Conservation (phyloP, 805 yeast genomes). For the Starmera amethionina region DNA sequence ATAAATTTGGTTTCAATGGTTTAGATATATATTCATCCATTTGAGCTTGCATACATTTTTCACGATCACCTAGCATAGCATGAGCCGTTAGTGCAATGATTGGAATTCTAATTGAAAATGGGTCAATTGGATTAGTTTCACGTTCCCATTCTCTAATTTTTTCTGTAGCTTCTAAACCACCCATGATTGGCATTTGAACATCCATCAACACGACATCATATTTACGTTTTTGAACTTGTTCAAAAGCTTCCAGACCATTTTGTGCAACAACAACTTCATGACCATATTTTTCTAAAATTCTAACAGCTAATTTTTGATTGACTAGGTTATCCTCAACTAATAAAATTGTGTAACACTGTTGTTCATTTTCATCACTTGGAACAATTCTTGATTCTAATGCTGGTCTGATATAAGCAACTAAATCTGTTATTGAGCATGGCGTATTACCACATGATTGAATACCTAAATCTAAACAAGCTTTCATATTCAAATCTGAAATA, state of each 20-base stretch:
- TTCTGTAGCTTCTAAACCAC: constrained; percentile 88
- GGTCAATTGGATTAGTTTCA: constrained; percentile 61
- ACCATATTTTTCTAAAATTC: constrained; percentile 78
- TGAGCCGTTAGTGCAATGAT: constrained; percentile 88
- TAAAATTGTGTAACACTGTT: constrained; percentile 61
- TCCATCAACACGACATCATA: constrained; percentile 87
- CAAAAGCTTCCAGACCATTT: constrained; percentile 75
- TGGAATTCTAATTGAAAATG: constrained; percentile 68
- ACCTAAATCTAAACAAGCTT: constrained; percentile 76
- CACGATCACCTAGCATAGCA: constrained; percentile 91
- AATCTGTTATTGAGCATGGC: constrained; percentile 73
- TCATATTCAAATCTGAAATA: constrained; percentile 68
- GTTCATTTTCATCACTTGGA: constrained; percentile 71
- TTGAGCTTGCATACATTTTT: constrained; percentile 75
- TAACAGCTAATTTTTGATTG: constrained; percentile 79
- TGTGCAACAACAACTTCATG: constrained; percentile 80
- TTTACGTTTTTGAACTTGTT: constrained; percentile 55
- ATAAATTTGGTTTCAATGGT: constrained; percentile 74
- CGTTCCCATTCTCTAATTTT: constrained; percentile 83
- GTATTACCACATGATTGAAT: constrained; percentile 84
- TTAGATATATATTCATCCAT: constrained; percentile 90
- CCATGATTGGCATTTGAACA: constrained; percentile 94
- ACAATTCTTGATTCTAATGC: constrained; percentile 78
- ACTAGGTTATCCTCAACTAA: constrained; percentile 84
- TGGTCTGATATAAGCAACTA: constrained; percentile 76